Percentiles rank a stretch among this genome's conserved stretches.
phyloP scores from a whole-genome alignment of 331 rosid genomes.

The Malus hybrid region DNA sequence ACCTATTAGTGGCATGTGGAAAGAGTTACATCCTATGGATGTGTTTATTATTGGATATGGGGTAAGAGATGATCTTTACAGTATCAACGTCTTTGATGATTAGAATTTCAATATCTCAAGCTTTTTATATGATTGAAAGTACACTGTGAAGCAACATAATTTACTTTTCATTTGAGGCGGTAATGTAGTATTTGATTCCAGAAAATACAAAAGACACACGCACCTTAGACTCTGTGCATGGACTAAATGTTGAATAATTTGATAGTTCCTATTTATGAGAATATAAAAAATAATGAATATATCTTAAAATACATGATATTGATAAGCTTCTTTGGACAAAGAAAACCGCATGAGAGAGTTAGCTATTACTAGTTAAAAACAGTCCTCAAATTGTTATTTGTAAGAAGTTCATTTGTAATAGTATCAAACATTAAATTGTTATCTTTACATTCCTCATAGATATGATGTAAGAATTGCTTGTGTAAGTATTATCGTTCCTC shows the following conservation, averaged over 20 bases:
- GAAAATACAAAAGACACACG: background rate
- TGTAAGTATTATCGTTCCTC: background rate
- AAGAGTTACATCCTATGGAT: conserved; percentile 67
- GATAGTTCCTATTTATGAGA: background rate
- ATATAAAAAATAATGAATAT: background rate
- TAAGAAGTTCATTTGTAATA: no score
- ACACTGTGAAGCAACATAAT: background rate
- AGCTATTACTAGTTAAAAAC: background rate
- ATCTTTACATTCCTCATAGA: background rate
- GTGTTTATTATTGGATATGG: conserved; percentile 92
- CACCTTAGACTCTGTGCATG: background rate
- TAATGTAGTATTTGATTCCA: background rate
- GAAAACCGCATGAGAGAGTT: background rate
- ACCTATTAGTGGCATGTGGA: conserved; percentile 62
- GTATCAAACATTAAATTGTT: background rate
- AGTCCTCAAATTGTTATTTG: background rate
- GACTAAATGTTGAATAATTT: background rate
- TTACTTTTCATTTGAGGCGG: background rate
- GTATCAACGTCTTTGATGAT: background rate
- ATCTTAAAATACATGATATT: background rate
- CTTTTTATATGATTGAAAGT: background rate
- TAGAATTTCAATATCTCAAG: background rate
- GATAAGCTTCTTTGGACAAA: background rate
- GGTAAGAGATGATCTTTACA: conserved; percentile 42
- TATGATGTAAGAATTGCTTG: background rate